phyloP scores from a whole-genome alignment of 257 asterid genomes.

The Leonotis leonurus region DNA sequence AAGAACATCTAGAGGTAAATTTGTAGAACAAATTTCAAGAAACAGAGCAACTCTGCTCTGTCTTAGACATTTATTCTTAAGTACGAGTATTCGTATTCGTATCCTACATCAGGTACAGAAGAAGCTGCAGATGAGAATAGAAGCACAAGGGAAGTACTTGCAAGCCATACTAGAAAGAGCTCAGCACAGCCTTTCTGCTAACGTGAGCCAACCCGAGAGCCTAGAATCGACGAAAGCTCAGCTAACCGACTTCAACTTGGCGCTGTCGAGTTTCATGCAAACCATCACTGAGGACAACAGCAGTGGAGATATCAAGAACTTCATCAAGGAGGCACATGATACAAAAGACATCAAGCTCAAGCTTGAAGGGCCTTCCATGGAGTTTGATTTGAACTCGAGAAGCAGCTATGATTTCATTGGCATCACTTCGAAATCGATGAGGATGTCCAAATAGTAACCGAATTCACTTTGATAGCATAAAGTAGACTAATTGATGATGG shows the following conservation, averaged over 20 bases:
- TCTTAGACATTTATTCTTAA: neutral
- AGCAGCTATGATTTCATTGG: conserved; percentile 61
- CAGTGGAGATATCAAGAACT: conserved; percentile 17
- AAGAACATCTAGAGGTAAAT: conserved; percentile 76
- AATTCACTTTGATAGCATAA: neutral
- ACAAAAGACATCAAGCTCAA: conserved; percentile 31
- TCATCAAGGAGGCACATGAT: conserved; percentile 23
- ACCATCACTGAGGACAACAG: conserved; percentile 41
- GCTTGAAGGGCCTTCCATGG: conserved; percentile 45
- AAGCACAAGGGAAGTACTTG: conserved; percentile 87
- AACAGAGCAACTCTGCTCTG: too few species aligned
- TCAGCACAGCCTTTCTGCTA: conserved; percentile 48
- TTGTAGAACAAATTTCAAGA: conserved; percentile 11
- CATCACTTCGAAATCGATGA: conserved; percentile 24
- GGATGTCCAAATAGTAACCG: neutral
- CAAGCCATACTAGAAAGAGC: conserved; percentile 78
- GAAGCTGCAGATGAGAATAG: conserved; percentile 86
- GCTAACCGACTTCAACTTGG: conserved; percentile 55
- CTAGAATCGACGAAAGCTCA: conserved; percentile 57
- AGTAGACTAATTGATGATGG: neutral
- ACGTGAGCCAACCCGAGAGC: conserved; percentile 30
- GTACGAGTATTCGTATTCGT: neutral
- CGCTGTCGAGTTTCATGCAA: conserved; percentile 60
- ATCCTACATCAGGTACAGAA: conserved; percentile 60
- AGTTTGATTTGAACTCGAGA: conserved; percentile 59